Conservation (phyloP, 768 basidiomycete species). For the Trametopsis cervina region DNA sequence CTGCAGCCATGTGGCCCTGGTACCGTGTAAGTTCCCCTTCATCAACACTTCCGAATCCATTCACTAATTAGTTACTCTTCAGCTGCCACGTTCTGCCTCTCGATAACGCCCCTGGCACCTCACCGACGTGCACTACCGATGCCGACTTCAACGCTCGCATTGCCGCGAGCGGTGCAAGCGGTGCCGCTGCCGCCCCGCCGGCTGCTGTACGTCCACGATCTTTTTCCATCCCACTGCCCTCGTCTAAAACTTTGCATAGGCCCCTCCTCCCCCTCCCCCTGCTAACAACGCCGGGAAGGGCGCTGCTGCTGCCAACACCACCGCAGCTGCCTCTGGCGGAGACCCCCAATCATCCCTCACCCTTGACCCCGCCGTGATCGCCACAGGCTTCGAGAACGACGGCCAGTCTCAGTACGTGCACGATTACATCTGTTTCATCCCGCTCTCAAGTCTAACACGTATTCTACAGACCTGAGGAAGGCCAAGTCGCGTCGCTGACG, state of each 20-base stretch:
- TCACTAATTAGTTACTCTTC: neutral
- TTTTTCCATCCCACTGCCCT: too few species aligned
- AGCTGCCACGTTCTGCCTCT: slow-evolving; percentile 41
- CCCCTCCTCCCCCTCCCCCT: neutral
- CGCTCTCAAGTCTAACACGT: neutral
- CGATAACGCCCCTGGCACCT: slow-evolving; percentile 42
- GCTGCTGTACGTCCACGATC: too few species aligned
- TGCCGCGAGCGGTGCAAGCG: slow-evolving; percentile 26
- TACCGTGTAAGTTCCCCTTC: slow-evolving; percentile 13
- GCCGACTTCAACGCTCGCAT: slow-evolving; percentile 42
- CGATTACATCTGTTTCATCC: neutral
- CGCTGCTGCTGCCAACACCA: slow-evolving; percentile 11
- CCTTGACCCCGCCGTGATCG: slow-evolving; percentile 44
- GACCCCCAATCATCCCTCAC: slow-evolving; percentile 41
- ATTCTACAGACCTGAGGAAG: slow-evolving; percentile 23
- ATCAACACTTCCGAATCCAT: neutral
- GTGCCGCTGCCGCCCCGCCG: neutral
- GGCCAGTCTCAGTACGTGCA: slow-evolving; percentile 30
- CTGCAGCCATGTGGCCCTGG: slow-evolving; percentile 20
- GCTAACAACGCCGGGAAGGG: neutral
- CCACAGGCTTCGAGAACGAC: slow-evolving; percentile 45
- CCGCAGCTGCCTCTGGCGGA: slow-evolving; percentile 11
- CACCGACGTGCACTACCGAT: slow-evolving; percentile 43
- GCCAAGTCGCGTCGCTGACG: slow-evolving; percentile 50
- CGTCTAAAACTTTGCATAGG: neutral